Evolutionary conservation across 441 rosid genomes (phyloP), one percentile per base, ranked within the genome.

Genomic region (Pelargonium exstipulatum): DNA sequence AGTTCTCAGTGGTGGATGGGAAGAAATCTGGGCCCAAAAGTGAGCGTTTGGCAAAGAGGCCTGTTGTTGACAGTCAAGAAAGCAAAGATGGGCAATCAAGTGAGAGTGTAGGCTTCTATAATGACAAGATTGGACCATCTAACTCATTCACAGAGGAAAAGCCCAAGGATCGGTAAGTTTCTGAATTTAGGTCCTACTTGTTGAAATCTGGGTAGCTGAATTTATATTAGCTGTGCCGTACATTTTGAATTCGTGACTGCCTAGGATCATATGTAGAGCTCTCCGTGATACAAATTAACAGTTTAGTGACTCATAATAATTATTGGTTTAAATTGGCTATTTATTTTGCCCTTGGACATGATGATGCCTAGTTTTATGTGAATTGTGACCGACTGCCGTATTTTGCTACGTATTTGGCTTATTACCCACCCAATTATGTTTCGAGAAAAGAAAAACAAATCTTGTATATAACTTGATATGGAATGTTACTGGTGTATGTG

Each of bases 161-260:
- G 14, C 17, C 57, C 42, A 75, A 74, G 63, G 85, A 79, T 51
- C 74, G 77, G 92, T 88, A 75, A 80, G 90, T 69, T 69, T 62
- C 64, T 12, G 62, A 69, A 1, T 22, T 14, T 43, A 40, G 20
- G 32, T 45, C 49, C 49, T 45, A 13, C 5, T 46, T 4, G 12
- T 46, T 46, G 51, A 46, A 46, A 46, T 46, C 51, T 13, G 14
- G 51, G 14, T 46, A 46, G 51, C 14, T 24, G 35, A 55, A 3
- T 24, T 42, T 48, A 42, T 10, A 2, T 32, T 53, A 65, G 55
- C 12, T 6, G n/a, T 13, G 51, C 51, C 4, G 4, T 61, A 22
- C 35, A 14, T 13, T 46, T 3, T 46, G 51, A 40, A 40, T 40
- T 7, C 8, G 9, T 46, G 51, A 46, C 3, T 13, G 9, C 51